phyloP scores from a whole-genome alignment of 192 early-diverging fungal genomes.

The Rhizophagus clarus region DNA sequence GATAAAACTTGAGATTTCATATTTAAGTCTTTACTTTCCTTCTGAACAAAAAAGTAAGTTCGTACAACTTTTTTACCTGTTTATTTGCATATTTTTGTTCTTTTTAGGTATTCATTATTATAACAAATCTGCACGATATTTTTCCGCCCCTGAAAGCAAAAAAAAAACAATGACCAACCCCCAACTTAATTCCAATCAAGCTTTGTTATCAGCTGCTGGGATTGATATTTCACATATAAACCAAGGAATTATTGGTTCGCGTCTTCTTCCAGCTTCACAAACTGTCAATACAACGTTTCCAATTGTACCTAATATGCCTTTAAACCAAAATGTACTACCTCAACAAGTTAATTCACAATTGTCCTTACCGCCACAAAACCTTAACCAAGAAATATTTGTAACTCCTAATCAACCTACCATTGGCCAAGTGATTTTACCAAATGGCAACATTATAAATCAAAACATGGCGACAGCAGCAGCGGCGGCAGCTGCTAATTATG shows the following conservation, averaged over 20 bases:
- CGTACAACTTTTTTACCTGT: not conserved
- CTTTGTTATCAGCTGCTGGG: not conserved
- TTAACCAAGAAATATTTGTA: not conserved
- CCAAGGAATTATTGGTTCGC: not conserved
- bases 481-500: not conserved
- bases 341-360: not conserved
- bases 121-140: slow-evolving; percentile 17
- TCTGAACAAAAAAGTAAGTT: not conserved
- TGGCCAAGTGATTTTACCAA: not conserved
- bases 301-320: not conserved
- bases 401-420: not conserved
- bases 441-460: not conserved
- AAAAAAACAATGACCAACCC: not conserved
- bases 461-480: not conserved
- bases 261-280: not conserved
- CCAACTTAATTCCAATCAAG: not conserved
- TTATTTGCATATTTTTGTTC: not conserved
- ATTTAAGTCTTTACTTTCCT: not conserved
- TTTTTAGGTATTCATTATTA: not conserved
- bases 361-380: not conserved
- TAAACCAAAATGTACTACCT: not conserved
- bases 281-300: not conserved
- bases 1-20: not conserved
- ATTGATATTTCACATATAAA: not conserved
- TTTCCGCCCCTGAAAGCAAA: not conserved